Evolutionary conservation across 2,329 filamentous ascomycete genomes (phyloP).

Genomic region (Aschersonia sp.): DNA sequence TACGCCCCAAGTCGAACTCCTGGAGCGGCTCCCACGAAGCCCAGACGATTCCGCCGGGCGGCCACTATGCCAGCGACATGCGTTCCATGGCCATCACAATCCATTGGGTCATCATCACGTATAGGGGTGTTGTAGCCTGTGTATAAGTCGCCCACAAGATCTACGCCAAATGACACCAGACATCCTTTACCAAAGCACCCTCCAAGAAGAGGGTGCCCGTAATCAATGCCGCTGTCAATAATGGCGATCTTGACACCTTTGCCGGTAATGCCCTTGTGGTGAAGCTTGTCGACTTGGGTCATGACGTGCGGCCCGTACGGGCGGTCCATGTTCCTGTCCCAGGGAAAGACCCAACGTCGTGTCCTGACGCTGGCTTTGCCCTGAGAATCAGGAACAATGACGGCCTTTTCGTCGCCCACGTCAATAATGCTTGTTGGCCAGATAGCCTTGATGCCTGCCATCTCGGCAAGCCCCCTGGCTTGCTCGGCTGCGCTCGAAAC

Average conservation of each 20-base stretch:
- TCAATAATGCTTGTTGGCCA: neutral
- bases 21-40: conserved; percentile 3
- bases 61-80: conserved; percentile 14
- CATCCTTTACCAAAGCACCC: conserved; percentile 42
- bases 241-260: conserved; percentile 6
- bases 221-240: conserved; percentile 29
- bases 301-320: conserved; percentile 4
- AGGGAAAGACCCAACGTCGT: neutral
- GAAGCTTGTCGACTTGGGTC: conserved; percentile 7
- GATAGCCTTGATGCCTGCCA: neutral
- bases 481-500: neutral
- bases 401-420: neutral
- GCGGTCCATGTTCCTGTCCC: neutral
- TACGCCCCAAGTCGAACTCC: conserved; percentile 2
- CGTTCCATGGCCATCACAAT: conserved; percentile 10
- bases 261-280: conserved; percentile 5
- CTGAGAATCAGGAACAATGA: neutral
- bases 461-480: neutral
- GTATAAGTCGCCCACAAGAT: conserved; percentile 11
- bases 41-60: conserved; percentile 1
- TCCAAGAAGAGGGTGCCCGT: conserved; percentile 42
- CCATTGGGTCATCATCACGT: conserved; percentile 9
- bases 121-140: conserved; percentile 5
- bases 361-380: neutral
- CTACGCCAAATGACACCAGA: conserved; percentile 11